Conservation (phyloP, 257 asterid species). For the Solanum chmielewskii region DNA sequence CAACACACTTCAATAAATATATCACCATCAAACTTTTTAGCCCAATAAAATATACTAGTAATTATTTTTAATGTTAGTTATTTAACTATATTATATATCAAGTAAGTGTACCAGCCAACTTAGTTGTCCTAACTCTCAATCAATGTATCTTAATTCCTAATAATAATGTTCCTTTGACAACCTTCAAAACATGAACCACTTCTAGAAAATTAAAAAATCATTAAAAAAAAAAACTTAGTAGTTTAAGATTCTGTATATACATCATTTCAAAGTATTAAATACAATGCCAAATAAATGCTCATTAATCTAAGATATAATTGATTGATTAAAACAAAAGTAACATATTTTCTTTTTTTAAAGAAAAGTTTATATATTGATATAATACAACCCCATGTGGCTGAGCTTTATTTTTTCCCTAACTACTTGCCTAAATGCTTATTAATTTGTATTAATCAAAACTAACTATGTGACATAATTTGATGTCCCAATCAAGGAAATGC, state of each 20-base stretch:
- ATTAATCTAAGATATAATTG: not conserved
- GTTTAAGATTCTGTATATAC: not conserved
- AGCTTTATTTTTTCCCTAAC: not conserved
- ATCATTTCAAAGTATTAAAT: not conserved
- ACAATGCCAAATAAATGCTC: not conserved
- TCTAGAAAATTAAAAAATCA: not conserved
- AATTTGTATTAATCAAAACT: not conserved
- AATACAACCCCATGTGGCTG: not conserved
- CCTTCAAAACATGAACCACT: not conserved
- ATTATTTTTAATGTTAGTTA: not conserved
- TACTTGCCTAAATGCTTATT: not conserved
- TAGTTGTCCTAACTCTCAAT: not conserved
- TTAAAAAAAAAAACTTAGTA: not conserved
- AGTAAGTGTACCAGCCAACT: not conserved
- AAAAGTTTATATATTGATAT: not conserved
- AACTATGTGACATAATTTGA: not conserved
- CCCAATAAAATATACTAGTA: not conserved
- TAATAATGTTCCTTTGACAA: not conserved
- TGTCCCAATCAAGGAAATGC: not conserved
- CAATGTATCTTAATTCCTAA: not conserved
- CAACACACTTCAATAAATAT: not conserved
- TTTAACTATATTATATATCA: not conserved
- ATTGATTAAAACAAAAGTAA: not conserved
- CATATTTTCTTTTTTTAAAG: not conserved
- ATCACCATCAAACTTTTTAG: not conserved